Evolutionary conservation across 768 basidiomycete species (phyloP).

Genomic region (Lentinula boryana): DNA sequence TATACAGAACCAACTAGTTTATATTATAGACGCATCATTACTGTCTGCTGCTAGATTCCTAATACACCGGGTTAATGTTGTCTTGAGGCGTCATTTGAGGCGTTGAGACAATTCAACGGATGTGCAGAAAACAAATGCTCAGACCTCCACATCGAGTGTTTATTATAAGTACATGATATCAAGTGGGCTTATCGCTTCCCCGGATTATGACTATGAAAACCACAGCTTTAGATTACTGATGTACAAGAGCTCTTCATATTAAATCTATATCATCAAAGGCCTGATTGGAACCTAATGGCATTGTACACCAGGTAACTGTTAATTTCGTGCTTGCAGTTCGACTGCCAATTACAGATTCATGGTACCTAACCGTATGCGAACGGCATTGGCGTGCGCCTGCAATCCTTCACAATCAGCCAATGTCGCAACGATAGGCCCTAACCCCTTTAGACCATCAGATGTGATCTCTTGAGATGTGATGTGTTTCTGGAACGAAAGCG

Average conservation of each 20-base stretch:
- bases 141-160: too few species aligned
- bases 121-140: too few species aligned
- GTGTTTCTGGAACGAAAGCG: conserved; percentile 95
- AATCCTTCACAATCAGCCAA: conserved; percentile 94
- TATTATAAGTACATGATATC: too few species aligned
- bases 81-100: neutral
- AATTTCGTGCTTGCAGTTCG: too few species aligned
- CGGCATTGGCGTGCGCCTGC: conserved; percentile 94
- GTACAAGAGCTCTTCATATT: too few species aligned
- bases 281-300: too few species aligned
- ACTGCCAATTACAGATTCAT: neutral
- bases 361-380: conserved; percentile 66
- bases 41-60: neutral
- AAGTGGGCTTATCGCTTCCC: too few species aligned
- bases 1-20: conserved; percentile 79
- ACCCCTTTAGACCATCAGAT: conserved; percentile 58
- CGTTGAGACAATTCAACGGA: too few species aligned
- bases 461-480: conserved; percentile 97
- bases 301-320: too few species aligned
- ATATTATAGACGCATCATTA: neutral
- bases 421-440: conserved; percentile 86
- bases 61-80: neutral
- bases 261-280: too few species aligned
- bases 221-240: too few species aligned
- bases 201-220: too few species aligned